These are phyloP conservation scores for Haematococcus sp. DNA, from an alignment of 139 green algal species.

Conservation along the genomic window DNA sequence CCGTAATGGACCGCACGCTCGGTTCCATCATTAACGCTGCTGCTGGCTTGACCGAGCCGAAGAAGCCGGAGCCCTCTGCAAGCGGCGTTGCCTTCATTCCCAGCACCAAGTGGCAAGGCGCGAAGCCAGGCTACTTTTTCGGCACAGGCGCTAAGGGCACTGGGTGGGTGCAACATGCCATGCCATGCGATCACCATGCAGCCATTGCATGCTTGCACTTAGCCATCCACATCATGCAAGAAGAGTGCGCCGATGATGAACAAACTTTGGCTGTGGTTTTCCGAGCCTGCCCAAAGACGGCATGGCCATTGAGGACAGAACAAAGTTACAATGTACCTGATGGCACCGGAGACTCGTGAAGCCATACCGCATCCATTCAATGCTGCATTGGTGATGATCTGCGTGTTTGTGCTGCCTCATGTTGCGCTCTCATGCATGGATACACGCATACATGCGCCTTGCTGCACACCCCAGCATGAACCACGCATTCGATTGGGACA, in stretches of 20 bases:
- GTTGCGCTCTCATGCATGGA: too few relatives aligned
- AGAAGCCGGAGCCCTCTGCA: background rate
- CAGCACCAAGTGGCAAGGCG: constrained; percentile 39
- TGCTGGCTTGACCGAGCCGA: background rate
- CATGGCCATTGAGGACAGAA: too few relatives aligned
- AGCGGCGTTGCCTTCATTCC: constrained; percentile 33
- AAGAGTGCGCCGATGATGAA: too few relatives aligned
- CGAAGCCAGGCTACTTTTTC: constrained; percentile 70
- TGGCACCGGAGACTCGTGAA: too few relatives aligned
- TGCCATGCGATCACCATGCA: background rate
- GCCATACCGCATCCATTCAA: too few relatives aligned
- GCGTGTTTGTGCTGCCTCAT: too few relatives aligned
- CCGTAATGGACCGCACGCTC: too few relatives aligned
- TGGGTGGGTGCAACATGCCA: constrained; percentile 47
- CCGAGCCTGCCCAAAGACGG: too few relatives aligned
- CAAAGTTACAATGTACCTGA: too few relatives aligned
- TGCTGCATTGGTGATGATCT: too few relatives aligned
- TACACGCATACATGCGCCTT: background rate
- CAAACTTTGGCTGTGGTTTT: too few relatives aligned
- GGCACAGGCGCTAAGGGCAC: constrained; percentile 43
- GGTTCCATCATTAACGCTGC: background rate
- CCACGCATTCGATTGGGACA: background rate
- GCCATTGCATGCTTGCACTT: background rate
- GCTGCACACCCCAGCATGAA: background rate
- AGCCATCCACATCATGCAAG: too few relatives aligned